Conservation (phyloP, 164 flowering plant species). For the Houttuynia cordata region DNA sequence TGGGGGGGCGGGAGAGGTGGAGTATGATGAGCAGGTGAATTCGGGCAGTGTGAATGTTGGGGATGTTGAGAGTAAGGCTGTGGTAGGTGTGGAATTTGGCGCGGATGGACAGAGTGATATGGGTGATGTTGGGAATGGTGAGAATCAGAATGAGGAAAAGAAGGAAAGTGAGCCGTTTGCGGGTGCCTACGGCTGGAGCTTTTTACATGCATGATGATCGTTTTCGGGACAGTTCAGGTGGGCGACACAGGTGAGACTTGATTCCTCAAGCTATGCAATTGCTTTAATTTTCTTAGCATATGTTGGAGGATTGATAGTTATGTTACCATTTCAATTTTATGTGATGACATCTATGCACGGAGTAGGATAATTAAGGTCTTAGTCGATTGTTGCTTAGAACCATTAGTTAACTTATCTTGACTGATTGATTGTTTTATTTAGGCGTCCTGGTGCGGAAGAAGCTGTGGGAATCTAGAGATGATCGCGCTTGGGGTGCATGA, state of each 20-base stretch:
- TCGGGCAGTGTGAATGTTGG: constrained; percentile 9
- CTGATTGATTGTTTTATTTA: constrained; percentile 8
- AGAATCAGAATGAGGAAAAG: constrained; percentile 34
- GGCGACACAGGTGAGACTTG: constrained; percentile 47
- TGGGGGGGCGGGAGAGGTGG: constrained; percentile 18
- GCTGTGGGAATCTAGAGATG: constrained; percentile 95
- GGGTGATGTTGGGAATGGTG: constrained; percentile 2
- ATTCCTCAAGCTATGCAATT: neutral
- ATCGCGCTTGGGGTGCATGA: constrained; percentile 97
- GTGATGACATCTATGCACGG: too few relatives aligned
- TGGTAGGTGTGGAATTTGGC: constrained; percentile 13
- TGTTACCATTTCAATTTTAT: too few relatives aligned
- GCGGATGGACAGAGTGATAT: constrained; percentile 1
- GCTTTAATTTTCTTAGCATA: neutral
- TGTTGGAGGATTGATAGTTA: too few relatives aligned
- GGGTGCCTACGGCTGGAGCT: constrained; percentile 95
- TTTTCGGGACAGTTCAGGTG: constrained; percentile 64
- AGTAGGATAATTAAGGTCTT: too few relatives aligned
- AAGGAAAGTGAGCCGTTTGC: constrained; percentile 83
- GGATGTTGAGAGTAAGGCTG: constrained; percentile 11
- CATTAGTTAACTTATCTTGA: too few relatives aligned
- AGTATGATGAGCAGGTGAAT: constrained; percentile 12
- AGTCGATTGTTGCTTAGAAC: too few relatives aligned
- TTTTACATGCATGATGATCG: constrained; percentile 99
- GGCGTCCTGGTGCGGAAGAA: constrained; percentile 79